A percentile compares a stretch with the other conserved stretches of the same genome.
Evolutionary conservation across 805 yeast species (phyloP).

Genomic region (Ogataea chonburiensis): DNA sequence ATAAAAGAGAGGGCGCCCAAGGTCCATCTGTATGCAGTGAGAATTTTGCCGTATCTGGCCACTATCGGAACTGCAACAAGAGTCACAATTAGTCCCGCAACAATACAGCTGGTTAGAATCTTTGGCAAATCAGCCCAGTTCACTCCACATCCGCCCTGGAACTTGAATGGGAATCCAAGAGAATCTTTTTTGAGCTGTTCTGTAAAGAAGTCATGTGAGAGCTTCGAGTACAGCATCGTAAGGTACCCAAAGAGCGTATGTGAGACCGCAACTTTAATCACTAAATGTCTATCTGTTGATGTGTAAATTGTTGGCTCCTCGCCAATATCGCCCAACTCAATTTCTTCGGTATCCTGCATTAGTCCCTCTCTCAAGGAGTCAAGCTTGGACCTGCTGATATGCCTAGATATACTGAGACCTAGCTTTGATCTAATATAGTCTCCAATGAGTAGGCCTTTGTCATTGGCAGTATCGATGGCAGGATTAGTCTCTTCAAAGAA

Average conservation of each 20-base stretch:
- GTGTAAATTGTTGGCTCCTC: background rate
- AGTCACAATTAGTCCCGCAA: background rate
- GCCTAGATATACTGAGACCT: background rate
- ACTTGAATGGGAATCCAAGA: constrained; percentile 1
- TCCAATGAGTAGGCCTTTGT: background rate
- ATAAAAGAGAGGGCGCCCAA: background rate
- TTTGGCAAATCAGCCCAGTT: constrained; percentile 1
- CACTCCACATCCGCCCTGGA: constrained; percentile 3
- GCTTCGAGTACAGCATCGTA: background rate
- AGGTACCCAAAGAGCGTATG: constrained; percentile 1
- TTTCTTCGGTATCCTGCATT: background rate
- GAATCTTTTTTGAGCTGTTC: constrained; percentile 1
- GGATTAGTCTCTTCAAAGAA: constrained; percentile 1
- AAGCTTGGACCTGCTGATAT: background rate
- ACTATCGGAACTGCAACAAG: background rate
- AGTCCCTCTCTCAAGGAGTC: background rate
- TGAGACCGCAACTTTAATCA: background rate
- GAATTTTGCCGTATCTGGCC: background rate
- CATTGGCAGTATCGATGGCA: background rate
- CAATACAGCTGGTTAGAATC: background rate
- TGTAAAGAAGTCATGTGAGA: constrained; percentile 1
- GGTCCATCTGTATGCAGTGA: background rate
- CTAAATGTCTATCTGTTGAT: background rate
- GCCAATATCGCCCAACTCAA: background rate
- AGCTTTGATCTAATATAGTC: background rate